Base-by-base conservation (phyloP, 805 yeast genomes). In the Candida verbasci region DNA sequence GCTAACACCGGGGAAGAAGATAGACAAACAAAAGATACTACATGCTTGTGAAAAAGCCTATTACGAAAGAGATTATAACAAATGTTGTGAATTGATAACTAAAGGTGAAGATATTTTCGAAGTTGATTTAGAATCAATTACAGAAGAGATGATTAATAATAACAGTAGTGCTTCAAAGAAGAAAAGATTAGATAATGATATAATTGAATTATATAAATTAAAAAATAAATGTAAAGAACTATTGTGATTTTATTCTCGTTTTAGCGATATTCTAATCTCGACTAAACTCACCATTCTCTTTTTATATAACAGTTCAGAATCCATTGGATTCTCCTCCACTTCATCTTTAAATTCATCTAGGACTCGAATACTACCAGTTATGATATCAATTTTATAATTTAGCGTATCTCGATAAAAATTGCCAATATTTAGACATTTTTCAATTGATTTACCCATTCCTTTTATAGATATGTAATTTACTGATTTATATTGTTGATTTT, bases 381-480 rank as follows among this genome's bases (percentile, higher is more conserved):
- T 53, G 1, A 84, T 49, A 9, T 82, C 86, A 7, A 85, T 76
- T 40, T 52, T 63, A 50, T 72, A 63, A 7, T 72, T 68, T 27
- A 68, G 60, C 23, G n/a, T n/a, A n/a, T 73, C 70, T 11, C 60
- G 62, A 50, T 80, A 82, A 48, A 78, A 72, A 18, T 77, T 53
- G 0, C 77, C 95, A 1, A 88, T 43, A 10, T 79, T 64, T n/a
- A 83, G 42, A 0, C 81, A 76, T 48, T 74, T 81, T 33, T 72
- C 78, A 8, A 83, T 76, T 8, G 89, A 52, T 17, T 52, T 52
- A 3, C 96, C 96, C 82, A 86, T 79, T 0, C 94, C 96, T 37
- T 75, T 58, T 3, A 88, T 70, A 0, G 71, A 65, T 6, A 86
- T 67, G 49, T 64, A 74, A 18, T 62, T 50, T 0, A 62, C 61